phyloP scores from a whole-genome alignment of 768 basidiomycete species.

The Cystobasidium tubakii region DNA sequence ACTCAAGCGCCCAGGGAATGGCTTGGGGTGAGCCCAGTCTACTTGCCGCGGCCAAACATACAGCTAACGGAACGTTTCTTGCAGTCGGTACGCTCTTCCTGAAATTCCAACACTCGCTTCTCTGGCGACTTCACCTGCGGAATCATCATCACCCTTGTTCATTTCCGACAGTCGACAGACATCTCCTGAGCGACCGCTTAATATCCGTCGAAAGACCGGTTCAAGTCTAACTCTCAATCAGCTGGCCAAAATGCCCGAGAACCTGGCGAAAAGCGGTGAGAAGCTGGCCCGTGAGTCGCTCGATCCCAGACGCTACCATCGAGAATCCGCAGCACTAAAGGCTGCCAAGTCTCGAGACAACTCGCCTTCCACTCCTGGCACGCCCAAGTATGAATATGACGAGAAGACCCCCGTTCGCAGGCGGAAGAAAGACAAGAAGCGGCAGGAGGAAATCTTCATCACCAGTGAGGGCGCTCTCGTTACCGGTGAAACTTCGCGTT shows the following conservation, averaged over 20 bases:
- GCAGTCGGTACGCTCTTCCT: slow-evolving; percentile 10
- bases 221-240: not conserved
- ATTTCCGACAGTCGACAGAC: not conserved
- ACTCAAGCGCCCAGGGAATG: not conserved
- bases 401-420: not conserved
- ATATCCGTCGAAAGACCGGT: slow-evolving; percentile 3
- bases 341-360: slow-evolving; percentile 14
- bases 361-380: slow-evolving; percentile 43
- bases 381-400: slow-evolving; percentile 47
- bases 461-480: slow-evolving; percentile 47
- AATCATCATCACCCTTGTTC: not conserved
- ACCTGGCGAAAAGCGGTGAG: slow-evolving; percentile 7
- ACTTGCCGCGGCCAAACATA: not conserved
- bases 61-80: not conserved
- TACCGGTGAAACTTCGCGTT: too few species aligned
- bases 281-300: slow-evolving; percentile 19
- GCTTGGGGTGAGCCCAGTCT: slow-evolving; percentile 2
- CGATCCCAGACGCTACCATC: slow-evolving; percentile 33
- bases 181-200: not conserved
- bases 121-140: not conserved
- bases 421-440: slow-evolving; percentile 45
- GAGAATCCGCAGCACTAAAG: slow-evolving; percentile 26
- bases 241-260: slow-evolving; percentile 17
- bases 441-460: slow-evolving; percentile 60
- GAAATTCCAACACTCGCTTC: not conserved